Percentiles rank a stretch among this genome's conserved stretches.
These are phyloP conservation scores for Paxillus ammoniavirescens DNA, from an alignment of 768 basidiomycete species.

Conservation along the genomic window DNA sequence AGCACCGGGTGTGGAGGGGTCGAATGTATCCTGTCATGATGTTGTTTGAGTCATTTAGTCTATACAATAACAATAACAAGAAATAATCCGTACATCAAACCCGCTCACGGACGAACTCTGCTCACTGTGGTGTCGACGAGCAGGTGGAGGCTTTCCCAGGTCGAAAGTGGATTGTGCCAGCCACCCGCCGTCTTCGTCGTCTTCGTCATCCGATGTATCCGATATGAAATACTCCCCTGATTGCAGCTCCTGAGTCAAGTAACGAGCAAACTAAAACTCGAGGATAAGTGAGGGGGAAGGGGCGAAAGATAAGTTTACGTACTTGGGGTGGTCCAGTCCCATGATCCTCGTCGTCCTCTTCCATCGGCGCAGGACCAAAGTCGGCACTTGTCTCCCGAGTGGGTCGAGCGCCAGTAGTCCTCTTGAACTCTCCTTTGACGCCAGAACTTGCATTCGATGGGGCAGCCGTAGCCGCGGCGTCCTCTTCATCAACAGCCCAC, in stretches of 20 bases:
- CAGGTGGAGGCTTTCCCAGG: conserved; percentile 47
- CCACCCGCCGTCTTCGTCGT: conserved; percentile 76
- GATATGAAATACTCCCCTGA: conserved; percentile 55
- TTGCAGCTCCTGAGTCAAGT: conserved; percentile 73
- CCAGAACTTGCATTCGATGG: conserved; percentile 21
- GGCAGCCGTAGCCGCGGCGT: conserved; percentile 29
- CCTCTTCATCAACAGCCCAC: conserved; percentile 76
- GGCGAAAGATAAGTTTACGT: conserved; percentile 12
- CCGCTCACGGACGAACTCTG: conserved; percentile 42
- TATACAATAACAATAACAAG: neutral
- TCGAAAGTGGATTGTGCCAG: conserved; percentile 74
- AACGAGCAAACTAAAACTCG: conserved; percentile 66
- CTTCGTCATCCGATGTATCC: conserved; percentile 50
- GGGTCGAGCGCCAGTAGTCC: conserved; percentile 43
- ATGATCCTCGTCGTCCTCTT: conserved; percentile 45
- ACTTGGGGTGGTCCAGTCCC: conserved; percentile 47
- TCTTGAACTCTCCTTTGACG: conserved; percentile 57
- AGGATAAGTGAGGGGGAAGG: neutral
- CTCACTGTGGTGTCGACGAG: conserved; percentile 46
- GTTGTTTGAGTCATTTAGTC: neutral
- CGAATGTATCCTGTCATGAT: conserved; percentile 49
- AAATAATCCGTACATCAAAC: conserved; percentile 52
- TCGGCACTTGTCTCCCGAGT: conserved; percentile 57
- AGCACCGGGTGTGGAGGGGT: conserved; percentile 32
- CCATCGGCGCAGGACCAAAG: conserved; percentile 56